Base-by-base conservation (phyloP, 495 filamentous ascomycete genomes). In the Talaromyces stipitatus region DNA sequence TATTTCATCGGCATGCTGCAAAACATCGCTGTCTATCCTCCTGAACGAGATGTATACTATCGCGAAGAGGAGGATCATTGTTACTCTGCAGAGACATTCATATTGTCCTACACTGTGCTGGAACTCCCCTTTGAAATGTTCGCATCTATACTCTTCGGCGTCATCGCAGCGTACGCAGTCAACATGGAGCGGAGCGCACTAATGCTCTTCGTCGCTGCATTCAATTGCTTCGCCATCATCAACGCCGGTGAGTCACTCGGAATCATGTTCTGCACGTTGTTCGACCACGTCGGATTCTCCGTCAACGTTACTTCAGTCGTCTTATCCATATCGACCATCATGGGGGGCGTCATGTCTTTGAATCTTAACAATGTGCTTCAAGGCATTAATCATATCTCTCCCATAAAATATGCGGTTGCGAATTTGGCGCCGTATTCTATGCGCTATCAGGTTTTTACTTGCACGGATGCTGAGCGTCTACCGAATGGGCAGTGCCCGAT, bases 1-100 rank as follows among this genome's bases (percentile, higher is more conserved):
- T 87, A 89, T 62, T 89, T 88, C 59, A 81, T 90, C 3, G 87
- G 85, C 5, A 89, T 91, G 87, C 75, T 90, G 5, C 85, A 91
- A 62, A 90, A 90, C 61, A 81, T 90, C 16, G 82, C 85, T 7
- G 75, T 88, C 50, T 91, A 89, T 58, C 86, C 87, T 0, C 69
- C 67, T 22, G 87, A 89, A 61, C 78, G 82, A 9, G 83, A 85
- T 47, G 83, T 86, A 14, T 88, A 88, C 63, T 88, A 89, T 62
- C 78, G 81, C 59, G 86, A 89, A 65, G 76, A 86, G 60, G 80
- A 82, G 54, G 87, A 90, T 64, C 75, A 77, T 23, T 80, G 82
- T 32, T 90, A 90, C 59, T 78, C 80, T 11, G 76, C 81, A 10
- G 80, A 85, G 38, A 82, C 84, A 7, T 91, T 91, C 68, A 78